Base-by-base conservation (phyloP, 108 stramenopile genomes). In the Epithemia pelagica region DNA sequence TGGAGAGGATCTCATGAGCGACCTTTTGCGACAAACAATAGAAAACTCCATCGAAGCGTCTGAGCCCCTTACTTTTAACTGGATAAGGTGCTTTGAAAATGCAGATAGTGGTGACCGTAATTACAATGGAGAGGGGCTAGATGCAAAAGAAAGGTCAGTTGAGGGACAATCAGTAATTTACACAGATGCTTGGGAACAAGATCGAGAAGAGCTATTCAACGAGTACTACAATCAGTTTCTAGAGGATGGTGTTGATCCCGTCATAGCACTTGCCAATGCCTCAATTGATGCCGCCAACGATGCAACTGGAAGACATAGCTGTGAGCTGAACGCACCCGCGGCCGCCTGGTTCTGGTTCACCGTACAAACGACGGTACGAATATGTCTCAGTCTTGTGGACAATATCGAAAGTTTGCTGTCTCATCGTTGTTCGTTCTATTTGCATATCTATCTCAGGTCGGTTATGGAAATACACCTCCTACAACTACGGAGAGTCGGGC, bases 381-480 rank as follows among this genome's bases (percentile, higher is more conserved):
- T 26, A 21, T n/a, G 7, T n/a, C 18, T 58, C 20, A 7, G 28
- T 37, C 46, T 24, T 63, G 5, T 28, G 3, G 27, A n/a, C 27
- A 24, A 20, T 52, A 19, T 15, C 15, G 18, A 52, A 15, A 52
- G 20, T 52, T 52, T 52, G 52, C 20, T 52, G 52, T 15, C 52
- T 52, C 52, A 19, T 52, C 20, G 52, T 15, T 20, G 15, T 15
- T 19, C 20, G 20, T 52, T 15, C 52, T 19, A 20, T 52, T 22
- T 80, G 76, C 78, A 79, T 86, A 37, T 78, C 52, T 52, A 15
- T 2, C 79, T 80, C 18, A 75, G 37, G 37, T 85, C n/a, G 86
- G 86, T 15, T 84, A 82, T 52, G 86, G 86, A n/a, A 87, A 87
- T 58, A 60, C 73, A 30, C 67, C 74, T 57, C 81, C 81, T 0